Base-by-base conservation (phyloP, 768 basidiomycete genomes). In the Chalciporus piperatus region DNA sequence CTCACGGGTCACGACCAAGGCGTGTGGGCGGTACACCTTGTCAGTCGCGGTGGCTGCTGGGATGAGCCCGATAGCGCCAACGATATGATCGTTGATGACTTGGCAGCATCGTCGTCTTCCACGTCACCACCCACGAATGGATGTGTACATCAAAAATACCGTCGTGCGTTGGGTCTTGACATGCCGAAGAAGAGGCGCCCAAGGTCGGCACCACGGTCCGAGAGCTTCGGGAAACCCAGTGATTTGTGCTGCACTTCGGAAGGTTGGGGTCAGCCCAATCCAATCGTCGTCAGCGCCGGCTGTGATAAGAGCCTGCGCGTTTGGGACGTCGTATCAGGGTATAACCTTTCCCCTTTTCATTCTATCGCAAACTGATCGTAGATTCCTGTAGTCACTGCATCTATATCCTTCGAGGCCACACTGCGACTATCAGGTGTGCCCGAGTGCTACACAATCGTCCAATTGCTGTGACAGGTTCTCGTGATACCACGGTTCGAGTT, bases 271-370 rank as follows among this genome's bases (percentile, higher is more conserved):
- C 90, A 95, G 64, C 82, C 84, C 2, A 82, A 83, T 44, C 75
- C 91, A 7, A 72, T 97, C 6, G 83, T 96, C 17, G 87, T 98
- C 20, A 93, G 88, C 53, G 95, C 91, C 1, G 95, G 94, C 5
- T 97, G 96, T 61, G 96, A 99, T 64, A 87, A 94, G 59, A 80
- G 82, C 41, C 72, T 99, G n/a, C 76, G 87, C 32, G 91, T 99
- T 0, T 98, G 95, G 95, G 92, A 97, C 63, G 81, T 88, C 7
- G 76, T 81, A 45, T 83, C 89, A 16, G 94, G 94, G 87, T 95
- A 62, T 43, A 83, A 64, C 3, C 16, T 20, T 37, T 28, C 11
- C 16, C 22, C 0, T 7, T 25, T 14, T 19, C 14, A 20, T 54
- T 35, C 33, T 48, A 17, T 39, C 22, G 1, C 39, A 13, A 6